Percentiles rank a stretch among this genome's conserved stretches.
These are phyloP conservation scores for Exophiala sp. DNA, from an alignment of 2,329 filamentous ascomycete genomes.

Conservation along the genomic window DNA sequence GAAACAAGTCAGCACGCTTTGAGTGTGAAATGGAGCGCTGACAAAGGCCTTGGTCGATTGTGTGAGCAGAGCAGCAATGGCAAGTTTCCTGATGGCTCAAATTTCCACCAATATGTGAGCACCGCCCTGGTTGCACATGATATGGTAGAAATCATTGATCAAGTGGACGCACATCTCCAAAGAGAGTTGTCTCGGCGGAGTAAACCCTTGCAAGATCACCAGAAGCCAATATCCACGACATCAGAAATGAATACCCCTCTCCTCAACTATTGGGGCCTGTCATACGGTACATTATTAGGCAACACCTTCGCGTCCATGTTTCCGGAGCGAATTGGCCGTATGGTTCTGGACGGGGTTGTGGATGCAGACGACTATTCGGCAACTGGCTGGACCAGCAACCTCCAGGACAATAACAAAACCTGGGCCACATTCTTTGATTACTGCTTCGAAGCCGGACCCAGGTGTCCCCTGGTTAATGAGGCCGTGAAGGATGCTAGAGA, in stretches of 20 bases:
- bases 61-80: slow-evolving; percentile 22
- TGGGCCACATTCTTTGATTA: slow-evolving; percentile 52
- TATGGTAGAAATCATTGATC: slow-evolving; percentile 36
- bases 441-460: slow-evolving; percentile 51
- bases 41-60: slow-evolving; percentile 19
- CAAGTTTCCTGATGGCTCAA: slow-evolving; percentile 27
- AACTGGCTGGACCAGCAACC: slow-evolving; percentile 47
- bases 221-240: slow-evolving; percentile 1
- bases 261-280: slow-evolving; percentile 51
- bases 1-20: slow-evolving; percentile 16
- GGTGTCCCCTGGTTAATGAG: slow-evolving; percentile 43
- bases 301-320: slow-evolving; percentile 46
- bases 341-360: slow-evolving; percentile 43
- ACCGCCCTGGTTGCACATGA: slow-evolving; percentile 37
- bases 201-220: background rate
- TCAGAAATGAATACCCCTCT: slow-evolving; percentile 10
- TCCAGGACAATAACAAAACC: slow-evolving; percentile 54
- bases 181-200: background rate
- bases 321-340: slow-evolving; percentile 38
- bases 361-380: slow-evolving; percentile 47
- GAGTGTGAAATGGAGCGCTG: slow-evolving; percentile 23
- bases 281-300: slow-evolving; percentile 47
- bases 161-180: slow-evolving; percentile 26
- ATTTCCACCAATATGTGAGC: slow-evolving; percentile 30
- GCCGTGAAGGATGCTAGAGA: slow-evolving; percentile 7